Conservation (phyloP, 2,329 filamentous ascomycete species). For the Aureobasidium sp. region DNA sequence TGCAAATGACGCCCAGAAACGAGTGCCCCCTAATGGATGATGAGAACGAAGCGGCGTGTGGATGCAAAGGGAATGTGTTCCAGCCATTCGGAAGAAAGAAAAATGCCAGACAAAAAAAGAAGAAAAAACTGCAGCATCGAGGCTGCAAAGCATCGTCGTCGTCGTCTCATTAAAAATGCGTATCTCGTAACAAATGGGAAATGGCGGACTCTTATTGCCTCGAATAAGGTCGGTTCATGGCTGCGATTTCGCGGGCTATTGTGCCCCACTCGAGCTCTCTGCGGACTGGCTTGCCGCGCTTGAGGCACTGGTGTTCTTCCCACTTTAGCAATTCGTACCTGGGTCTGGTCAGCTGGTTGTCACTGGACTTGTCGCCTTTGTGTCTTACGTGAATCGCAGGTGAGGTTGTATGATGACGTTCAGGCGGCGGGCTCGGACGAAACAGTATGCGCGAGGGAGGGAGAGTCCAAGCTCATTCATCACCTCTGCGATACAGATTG, state of each 20-base stretch:
- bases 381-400: conserved; percentile 69
- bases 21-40: neutral
- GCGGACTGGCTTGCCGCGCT: conserved; percentile 49
- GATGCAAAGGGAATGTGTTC: neutral
- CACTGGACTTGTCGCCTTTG: conserved; percentile 20
- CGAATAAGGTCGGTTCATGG: conserved; percentile 93
- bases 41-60: neutral
- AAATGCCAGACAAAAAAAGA: neutral
- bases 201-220: conserved; percentile 40
- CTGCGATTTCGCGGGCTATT: conserved; percentile 80
- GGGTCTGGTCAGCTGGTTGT: conserved; percentile 20
- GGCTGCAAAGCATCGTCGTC: neutral
- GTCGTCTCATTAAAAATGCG: conserved; percentile 10
- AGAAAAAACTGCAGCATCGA: neutral
- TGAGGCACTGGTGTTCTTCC: conserved; percentile 69
- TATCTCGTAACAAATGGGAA: conserved; percentile 3
- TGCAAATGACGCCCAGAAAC: neutral
- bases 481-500: conserved; percentile 97
- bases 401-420: conserved; percentile 99
- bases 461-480: conserved; percentile 77
- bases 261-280: conserved; percentile 89
- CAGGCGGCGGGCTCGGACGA: conserved; percentile 80
- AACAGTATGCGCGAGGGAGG: conserved; percentile 91
- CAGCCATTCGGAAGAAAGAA: neutral
- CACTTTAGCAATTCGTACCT: conserved; percentile 82